Percentiles rank a stretch among this genome's conserved stretches.
Conservation (phyloP, 805 yeast genomes). For the Pichia gijzeniarum region DNA sequence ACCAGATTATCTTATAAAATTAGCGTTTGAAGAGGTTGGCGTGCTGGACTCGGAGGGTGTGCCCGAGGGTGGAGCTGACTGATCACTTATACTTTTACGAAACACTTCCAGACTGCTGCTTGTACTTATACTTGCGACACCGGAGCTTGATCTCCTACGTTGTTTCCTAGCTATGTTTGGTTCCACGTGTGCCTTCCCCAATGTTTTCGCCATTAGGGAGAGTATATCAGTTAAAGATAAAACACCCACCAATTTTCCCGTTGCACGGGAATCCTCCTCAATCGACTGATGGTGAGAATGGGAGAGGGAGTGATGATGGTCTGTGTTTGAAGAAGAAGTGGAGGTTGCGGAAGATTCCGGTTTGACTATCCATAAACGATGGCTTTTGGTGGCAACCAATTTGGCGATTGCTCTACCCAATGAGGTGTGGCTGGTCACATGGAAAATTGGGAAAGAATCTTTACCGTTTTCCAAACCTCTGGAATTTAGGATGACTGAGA, state of each 20-base stretch:
- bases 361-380: slow-evolving; percentile 80
- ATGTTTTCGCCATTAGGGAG: slow-evolving; percentile 67
- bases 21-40: background rate
- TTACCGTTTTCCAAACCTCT: slow-evolving; percentile 93
- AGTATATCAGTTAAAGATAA: slow-evolving; percentile 87
- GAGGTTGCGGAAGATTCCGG: slow-evolving; percentile 29
- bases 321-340: slow-evolving; percentile 13
- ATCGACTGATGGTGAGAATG: slow-evolving; percentile 14
- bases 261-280: slow-evolving; percentile 38
- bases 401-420: slow-evolving; percentile 89
- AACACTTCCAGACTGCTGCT: slow-evolving; percentile 36
- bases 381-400: slow-evolving; percentile 90
- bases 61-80: background rate
- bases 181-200: slow-evolving; percentile 65
- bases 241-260: slow-evolving; percentile 86
- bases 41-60: background rate
- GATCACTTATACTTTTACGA: slow-evolving; percentile 33
- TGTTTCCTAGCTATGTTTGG: slow-evolving; percentile 86
- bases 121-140: slow-evolving; percentile 31
- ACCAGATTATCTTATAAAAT: background rate
- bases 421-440: slow-evolving; percentile 73
- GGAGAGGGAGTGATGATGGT: slow-evolving; percentile 5
- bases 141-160: slow-evolving; percentile 58
- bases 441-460: slow-evolving; percentile 95
- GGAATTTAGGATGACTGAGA: slow-evolving; percentile 75